Evolutionary conservation across 1,139 yeast species (phyloP).

Genomic region (Arxiozyma heterogenica): DNA sequence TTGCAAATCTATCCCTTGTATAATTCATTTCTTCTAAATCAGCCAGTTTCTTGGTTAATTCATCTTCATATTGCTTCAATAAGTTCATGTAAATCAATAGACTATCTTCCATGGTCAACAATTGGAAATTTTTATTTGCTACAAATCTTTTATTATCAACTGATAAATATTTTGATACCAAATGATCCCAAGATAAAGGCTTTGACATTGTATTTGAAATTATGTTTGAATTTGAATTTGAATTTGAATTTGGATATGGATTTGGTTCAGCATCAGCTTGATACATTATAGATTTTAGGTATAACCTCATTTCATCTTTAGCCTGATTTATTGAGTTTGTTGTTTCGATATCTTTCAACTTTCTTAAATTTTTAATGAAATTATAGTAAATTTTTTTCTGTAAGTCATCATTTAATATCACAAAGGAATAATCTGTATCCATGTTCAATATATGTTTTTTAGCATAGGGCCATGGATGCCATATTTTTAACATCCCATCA

Average conservation of each 20-base stretch:
- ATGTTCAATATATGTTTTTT: neutral
- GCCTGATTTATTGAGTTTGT: slow-evolving; percentile 40
- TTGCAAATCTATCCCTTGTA: slow-evolving; percentile 53
- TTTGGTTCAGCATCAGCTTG: neutral
- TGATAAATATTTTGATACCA: slow-evolving; percentile 27
- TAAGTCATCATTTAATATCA: slow-evolving; percentile 44
- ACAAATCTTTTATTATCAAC: slow-evolving; percentile 50
- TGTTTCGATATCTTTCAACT: slow-evolving; percentile 25
- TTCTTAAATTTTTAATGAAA: neutral
- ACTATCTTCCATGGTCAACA: slow-evolving; percentile 51
- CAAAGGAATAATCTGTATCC: slow-evolving; percentile 3
- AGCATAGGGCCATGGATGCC: slow-evolving; percentile 2
- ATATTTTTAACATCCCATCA: neutral
- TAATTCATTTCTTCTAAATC: slow-evolving; percentile 36
- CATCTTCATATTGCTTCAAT: slow-evolving; percentile 31
- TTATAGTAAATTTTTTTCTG: slow-evolving; percentile 41
- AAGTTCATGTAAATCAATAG: slow-evolving; percentile 42
- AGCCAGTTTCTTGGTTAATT: slow-evolving; percentile 28
- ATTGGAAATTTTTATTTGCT: slow-evolving; percentile 49
- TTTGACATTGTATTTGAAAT: neutral
- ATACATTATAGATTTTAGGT: slow-evolving; percentile 31
- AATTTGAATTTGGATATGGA: neutral
- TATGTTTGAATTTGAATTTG: neutral
- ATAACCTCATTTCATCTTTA: slow-evolving; percentile 42
- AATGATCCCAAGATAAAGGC: slow-evolving; percentile 19